phyloP scores from a whole-genome alignment of 2,329 filamentous ascomycete species.

The Meredithiella fracta region DNA sequence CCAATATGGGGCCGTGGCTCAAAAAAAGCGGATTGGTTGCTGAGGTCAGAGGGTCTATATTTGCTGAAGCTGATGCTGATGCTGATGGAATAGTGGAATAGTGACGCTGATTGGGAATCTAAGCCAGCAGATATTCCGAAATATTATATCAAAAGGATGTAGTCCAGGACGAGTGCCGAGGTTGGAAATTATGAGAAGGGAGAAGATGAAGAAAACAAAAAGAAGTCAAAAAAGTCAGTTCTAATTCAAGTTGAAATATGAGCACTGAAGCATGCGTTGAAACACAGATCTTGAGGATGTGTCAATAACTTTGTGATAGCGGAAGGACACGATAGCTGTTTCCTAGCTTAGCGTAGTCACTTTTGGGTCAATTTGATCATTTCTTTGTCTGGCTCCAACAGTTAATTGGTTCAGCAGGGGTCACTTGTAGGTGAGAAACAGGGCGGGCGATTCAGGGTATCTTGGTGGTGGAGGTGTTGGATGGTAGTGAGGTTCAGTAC shows the following conservation, averaged over 20 bases:
- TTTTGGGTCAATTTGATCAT: not conserved
- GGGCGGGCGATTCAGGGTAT: not conserved
- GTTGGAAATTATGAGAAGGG: not conserved
- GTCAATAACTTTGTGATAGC: not conserved
- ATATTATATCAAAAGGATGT: no score
- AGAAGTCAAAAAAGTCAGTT: conserved; percentile 5
- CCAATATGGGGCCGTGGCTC: not conserved
- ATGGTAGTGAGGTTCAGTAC: no score
- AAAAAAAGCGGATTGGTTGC: not conserved
- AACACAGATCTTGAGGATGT: not conserved
- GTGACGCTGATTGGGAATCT: not conserved
- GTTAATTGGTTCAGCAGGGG: not conserved
- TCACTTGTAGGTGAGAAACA: not conserved
- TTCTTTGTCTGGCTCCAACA: no score
- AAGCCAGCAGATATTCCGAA: not conserved
- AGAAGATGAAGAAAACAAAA: conserved; percentile 4
- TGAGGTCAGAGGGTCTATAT: not conserved
- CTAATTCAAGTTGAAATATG: conserved; percentile 1
- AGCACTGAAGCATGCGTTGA: not conserved
- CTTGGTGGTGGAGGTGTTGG: not conserved
- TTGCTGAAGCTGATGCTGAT: not conserved
- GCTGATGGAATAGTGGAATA: no score
- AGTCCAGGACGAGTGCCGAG: not conserved
- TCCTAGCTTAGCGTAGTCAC: not conserved
- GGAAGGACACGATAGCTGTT: conserved; percentile 14